These are phyloP conservation scores for Ceratobasidium sp. DNA, from an alignment of 1,284 basidiomycete genomes.

Conservation along the genomic window DNA sequence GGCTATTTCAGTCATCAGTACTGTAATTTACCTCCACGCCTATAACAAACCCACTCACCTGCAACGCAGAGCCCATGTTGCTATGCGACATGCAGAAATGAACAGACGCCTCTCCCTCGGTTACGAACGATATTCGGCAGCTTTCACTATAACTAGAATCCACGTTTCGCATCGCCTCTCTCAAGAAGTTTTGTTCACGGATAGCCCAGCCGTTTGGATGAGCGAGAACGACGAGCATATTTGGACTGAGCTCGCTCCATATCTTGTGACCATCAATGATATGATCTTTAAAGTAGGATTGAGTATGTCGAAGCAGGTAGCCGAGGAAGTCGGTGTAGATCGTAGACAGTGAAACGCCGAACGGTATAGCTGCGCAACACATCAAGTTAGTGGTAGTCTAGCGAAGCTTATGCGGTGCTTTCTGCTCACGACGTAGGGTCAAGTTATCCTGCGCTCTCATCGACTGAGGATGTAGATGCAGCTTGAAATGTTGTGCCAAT, in stretches of 20 bases:
- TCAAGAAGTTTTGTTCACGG: slow-evolving; percentile 29
- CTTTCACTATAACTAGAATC: background rate
- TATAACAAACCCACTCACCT: background rate
- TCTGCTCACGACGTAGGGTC: background rate
- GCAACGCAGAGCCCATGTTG: background rate
- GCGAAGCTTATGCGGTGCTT: too few species aligned
- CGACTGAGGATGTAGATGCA: slow-evolving; percentile 4
- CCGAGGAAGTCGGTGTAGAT: slow-evolving; percentile 41
- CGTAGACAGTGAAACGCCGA: slow-evolving; percentile 9
- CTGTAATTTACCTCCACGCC: background rate
- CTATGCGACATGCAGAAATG: slow-evolving; percentile 42
- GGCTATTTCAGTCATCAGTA: background rate
- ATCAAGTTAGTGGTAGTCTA: too few species aligned
- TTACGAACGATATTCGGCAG: slow-evolving; percentile 39
- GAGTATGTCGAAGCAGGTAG: slow-evolving; percentile 35
- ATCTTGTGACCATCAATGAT: slow-evolving; percentile 15
- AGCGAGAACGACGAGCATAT: slow-evolving; percentile 24
- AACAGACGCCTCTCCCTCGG: slow-evolving; percentile 45
- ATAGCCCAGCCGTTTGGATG: slow-evolving; percentile 44
- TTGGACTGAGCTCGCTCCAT: slow-evolving; percentile 15
- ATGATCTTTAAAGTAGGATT: slow-evolving; percentile 17
- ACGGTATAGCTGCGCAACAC: slow-evolving; percentile 16
- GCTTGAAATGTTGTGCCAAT: slow-evolving; percentile 20
- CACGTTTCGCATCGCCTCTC: background rate
- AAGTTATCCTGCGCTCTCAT: background rate